These are phyloP conservation scores for Colletotrichum kahawae DNA, from an alignment of 2,329 filamentous ascomycete genomes.

Conservation along the genomic window DNA sequence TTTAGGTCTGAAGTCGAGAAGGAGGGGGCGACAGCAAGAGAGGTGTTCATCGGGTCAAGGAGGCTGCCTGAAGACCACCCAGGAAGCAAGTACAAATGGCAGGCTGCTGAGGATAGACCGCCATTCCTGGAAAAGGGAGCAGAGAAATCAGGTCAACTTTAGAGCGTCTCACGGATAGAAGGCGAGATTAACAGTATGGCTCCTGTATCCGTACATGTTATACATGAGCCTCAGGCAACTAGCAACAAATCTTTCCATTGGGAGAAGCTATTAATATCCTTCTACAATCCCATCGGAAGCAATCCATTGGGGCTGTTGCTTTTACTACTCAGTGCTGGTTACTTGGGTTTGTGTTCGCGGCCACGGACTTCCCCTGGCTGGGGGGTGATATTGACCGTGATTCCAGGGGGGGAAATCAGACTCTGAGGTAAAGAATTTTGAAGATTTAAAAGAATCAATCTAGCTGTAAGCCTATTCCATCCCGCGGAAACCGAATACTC, in stretches of 20 bases:
- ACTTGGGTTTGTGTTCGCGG: not conserved
- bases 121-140: not conserved
- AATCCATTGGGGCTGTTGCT: not conserved
- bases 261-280: not conserved
- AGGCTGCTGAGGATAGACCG: not conserved
- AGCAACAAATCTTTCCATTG: not conserved
- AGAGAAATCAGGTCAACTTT: not conserved
- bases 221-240: not conserved
- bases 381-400: too few relatives aligned
- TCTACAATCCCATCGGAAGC: not conserved
- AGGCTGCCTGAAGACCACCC: conserved; percentile 18
- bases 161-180: not conserved
- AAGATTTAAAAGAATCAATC: too few relatives aligned
- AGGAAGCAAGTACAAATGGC: conserved; percentile 19
- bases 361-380: too few relatives aligned
- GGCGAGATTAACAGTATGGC: too few relatives aligned
- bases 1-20: conserved; percentile 16
- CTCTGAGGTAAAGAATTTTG: too few relatives aligned
- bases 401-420: too few relatives aligned
- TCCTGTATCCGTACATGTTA: not conserved
- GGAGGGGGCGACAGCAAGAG: conserved; percentile 20
- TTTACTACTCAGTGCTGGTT: not conserved
- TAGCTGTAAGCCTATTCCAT: too few relatives aligned
- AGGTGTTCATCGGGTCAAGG: conserved; percentile 21
- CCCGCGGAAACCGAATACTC: too few relatives aligned